A percentile compares a stretch with the other conserved stretches of the same genome.
phyloP scores from a whole-genome alignment of 169 alveolate species.

The Eimeria zaria region DNA sequence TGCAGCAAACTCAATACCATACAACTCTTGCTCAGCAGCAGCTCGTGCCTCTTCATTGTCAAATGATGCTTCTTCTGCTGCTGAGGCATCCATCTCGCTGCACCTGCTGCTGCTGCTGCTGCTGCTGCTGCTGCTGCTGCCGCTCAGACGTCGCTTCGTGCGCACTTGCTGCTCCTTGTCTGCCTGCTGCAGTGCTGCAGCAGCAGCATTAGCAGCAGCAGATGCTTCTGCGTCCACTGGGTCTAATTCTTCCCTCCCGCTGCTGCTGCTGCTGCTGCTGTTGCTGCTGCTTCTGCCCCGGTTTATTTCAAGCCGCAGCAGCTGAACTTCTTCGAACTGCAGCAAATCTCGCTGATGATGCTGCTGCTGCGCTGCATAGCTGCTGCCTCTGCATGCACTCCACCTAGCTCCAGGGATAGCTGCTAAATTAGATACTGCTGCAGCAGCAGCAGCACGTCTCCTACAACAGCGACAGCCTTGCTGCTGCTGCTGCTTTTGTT shows the following conservation, averaged over 20 bases:
- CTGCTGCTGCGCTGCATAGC: constrained; percentile 64
- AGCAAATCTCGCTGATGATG: constrained; percentile 42
- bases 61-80: constrained; percentile 21
- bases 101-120: constrained; percentile 42
- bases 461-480: constrained; percentile 17
- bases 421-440: not conserved
- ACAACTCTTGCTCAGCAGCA: constrained; percentile 52
- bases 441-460: constrained; percentile 45
- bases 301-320: constrained; percentile 55
- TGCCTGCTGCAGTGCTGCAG: not conserved
- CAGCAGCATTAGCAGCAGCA: constrained; percentile 21
- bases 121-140: too few species aligned
- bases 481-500: constrained; percentile 8
- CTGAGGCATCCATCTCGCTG: not conserved
- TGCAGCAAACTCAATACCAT: constrained; percentile 20
- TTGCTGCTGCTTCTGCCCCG: constrained; percentile 20
- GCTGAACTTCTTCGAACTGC: constrained; percentile 62
- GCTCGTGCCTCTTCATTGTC: constrained; percentile 44
- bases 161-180: constrained; percentile 9
- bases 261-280: constrained; percentile 55
- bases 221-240: constrained; percentile 8
- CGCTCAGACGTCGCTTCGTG: not conserved
- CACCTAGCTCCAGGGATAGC: constrained; percentile 32
- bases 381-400: constrained; percentile 61
- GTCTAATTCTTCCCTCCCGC: not conserved